These are phyloP conservation scores for Lactifluus piperatus DNA, from an alignment of 768 basidiomycete species.

Conservation along the genomic window DNA sequence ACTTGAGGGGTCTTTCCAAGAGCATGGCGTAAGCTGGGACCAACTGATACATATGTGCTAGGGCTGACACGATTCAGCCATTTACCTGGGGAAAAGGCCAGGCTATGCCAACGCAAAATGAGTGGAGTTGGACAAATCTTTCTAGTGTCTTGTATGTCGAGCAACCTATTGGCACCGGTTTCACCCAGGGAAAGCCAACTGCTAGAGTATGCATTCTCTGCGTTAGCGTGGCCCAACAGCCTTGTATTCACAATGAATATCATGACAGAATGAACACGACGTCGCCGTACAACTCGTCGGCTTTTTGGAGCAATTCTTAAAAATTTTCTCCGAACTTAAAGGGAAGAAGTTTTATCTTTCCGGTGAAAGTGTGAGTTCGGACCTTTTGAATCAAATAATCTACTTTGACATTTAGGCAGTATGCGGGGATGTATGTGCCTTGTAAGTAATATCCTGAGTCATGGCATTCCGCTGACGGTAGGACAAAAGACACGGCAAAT, in stretches of 20 bases:
- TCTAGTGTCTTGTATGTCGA: conserved; percentile 70
- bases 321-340: conserved; percentile 66
- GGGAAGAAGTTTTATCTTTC: conserved; percentile 60
- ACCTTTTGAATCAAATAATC: background rate
- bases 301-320: conserved; percentile 68
- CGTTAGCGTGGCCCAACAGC: too few species aligned
- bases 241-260: too few species aligned
- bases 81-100: too few species aligned
- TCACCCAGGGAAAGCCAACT: conserved; percentile 60
- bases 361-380: conserved; percentile 60
- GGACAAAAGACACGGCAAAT: conserved; percentile 58
- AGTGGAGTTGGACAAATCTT: conserved; percentile 77
- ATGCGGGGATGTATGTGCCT: conserved; percentile 63
- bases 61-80: too few species aligned
- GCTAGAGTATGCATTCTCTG: conserved; percentile 29
- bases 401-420: conserved; percentile 32
- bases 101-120: too few species aligned
- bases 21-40: too few species aligned
- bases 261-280: conserved; percentile 49
- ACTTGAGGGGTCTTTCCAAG: too few species aligned
- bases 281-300: conserved; percentile 48
- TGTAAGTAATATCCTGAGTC: conserved; percentile 35
- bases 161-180: conserved; percentile 75
- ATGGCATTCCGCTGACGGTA: background rate
- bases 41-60: too few species aligned